Evolutionary conservation across 768 basidiomycete genomes (phyloP), one percentile per base, ranked within the genome.

Genomic region (Chalciporus chontae): DNA sequence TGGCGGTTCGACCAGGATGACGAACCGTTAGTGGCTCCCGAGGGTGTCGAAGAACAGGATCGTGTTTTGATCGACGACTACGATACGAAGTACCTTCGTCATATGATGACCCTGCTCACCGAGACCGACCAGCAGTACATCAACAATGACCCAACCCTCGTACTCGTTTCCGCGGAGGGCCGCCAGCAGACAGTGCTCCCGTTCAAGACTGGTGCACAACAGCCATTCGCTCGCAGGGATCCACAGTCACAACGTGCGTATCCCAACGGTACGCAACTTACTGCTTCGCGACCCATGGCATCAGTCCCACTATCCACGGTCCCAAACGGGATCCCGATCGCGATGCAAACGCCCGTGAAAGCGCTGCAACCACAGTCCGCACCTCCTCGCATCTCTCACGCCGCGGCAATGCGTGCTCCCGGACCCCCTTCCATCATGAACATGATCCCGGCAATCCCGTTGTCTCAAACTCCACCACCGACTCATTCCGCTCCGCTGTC

Each of bases 1-100:
- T 91, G 87, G 87, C 72, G 73, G 47, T 90, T 78, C 52, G 88
- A 90, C 56, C 59, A 68, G 7, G 86, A 90, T 48, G 85, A 88
- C 53, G 67, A 59, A 6, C 80, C 83, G 13, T 65, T 76, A 0
- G 67, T 76, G 50, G 81, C 77, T 5, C 75, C 80, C 3, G 75
- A 77, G 41, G 84, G 85, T 10, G 51, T 76, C 5, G 87, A 90
- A 14, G 88, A 89, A 60, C 79, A 83, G 42, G 80, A 84, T 49
- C 75, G 88, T 8, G 64, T 77, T 0, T 67, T 90, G n/a, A 63
- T 90, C 8, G 87, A 91, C 55, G 89, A 90, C 51, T 87, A 77
- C 54, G 77, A 81, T 41, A 64, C 79, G 6, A 75, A 77, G 80
- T 79, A 81, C 59, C 58, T 87, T 50, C 71, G 73, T 37, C 74